These are phyloP conservation scores for Pseudonitzschia multistriata DNA, from an alignment of 108 stramenopile genomes.

Conservation along the genomic window DNA sequence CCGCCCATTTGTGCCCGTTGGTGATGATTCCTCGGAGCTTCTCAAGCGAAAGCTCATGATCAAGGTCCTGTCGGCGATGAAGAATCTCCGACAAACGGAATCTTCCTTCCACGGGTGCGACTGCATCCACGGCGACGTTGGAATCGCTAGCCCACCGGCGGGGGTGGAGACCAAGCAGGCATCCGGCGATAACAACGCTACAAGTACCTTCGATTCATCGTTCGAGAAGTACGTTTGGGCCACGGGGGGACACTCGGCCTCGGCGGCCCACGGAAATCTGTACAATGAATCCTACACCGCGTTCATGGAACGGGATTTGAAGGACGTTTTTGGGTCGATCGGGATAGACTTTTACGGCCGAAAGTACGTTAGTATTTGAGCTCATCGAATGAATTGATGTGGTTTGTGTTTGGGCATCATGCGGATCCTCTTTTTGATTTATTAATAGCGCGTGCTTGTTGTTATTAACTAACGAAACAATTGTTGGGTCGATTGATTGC, in stretches of 20 bases:
- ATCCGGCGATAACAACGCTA: background rate
- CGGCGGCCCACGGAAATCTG: slow-evolving; percentile 76
- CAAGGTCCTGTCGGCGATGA: slow-evolving; percentile 26
- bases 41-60: slow-evolving; percentile 34
- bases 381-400: slow-evolving; percentile 15
- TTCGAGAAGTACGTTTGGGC: slow-evolving; percentile 43
- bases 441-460: no score
- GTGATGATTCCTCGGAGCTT: background rate
- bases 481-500: no score
- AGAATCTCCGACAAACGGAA: background rate
- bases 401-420: background rate
- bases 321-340: slow-evolving; percentile 42
- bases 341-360: slow-evolving; percentile 58
- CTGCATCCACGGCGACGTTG: slow-evolving; percentile 14
- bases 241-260: slow-evolving; percentile 66
- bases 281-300: slow-evolving; percentile 66
- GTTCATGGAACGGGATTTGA: slow-evolving; percentile 40
- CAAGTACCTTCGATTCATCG: background rate
- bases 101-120: slow-evolving; percentile 6
- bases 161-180: background rate
- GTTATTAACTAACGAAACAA: background rate
- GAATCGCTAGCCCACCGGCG: background rate
- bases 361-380: slow-evolving; percentile 35
- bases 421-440: no score
- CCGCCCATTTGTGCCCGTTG: slow-evolving; percentile 7